phyloP scores from a whole-genome alignment of 176 grass and related monocot genomes.

The Sorghum bicolor region DNA sequence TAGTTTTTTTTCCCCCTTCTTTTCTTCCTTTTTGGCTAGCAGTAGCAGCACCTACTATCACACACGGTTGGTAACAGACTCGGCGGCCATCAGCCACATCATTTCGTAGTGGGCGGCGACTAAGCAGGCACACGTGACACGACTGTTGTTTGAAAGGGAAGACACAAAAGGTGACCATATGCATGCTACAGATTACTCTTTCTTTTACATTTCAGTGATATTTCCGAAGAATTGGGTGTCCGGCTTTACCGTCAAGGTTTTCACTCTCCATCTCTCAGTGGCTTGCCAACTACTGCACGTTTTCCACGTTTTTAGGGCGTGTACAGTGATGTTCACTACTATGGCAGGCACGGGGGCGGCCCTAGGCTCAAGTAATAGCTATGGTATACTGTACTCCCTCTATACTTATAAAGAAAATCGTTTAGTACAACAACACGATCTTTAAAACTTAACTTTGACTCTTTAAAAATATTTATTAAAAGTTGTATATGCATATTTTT shows the following conservation, averaged over 20 bases:
- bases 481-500: too few species aligned
- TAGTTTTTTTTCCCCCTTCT: neutral
- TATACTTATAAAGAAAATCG: too few species aligned
- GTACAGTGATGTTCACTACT: too few species aligned
- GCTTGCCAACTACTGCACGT: too few species aligned
- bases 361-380: too few species aligned
- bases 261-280: neutral
- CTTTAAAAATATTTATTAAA: too few species aligned
- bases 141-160: neutral
- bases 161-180: neutral
- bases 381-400: too few species aligned
- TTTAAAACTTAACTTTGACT: too few species aligned
- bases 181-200: neutral
- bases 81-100: neutral
- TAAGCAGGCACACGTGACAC: conserved; percentile 6
- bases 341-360: too few species aligned
- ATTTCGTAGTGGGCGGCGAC: conserved; percentile 24
- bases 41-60: neutral
- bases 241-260: neutral
- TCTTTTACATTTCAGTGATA: neutral
- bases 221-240: neutral
- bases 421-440: too few species aligned
- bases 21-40: neutral
- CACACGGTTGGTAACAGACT: conserved; percentile 14
- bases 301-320: too few species aligned